Evolutionary conservation across 768 basidiomycete genomes (phyloP).

Genomic region (Hygrocybe coccinea): DNA sequence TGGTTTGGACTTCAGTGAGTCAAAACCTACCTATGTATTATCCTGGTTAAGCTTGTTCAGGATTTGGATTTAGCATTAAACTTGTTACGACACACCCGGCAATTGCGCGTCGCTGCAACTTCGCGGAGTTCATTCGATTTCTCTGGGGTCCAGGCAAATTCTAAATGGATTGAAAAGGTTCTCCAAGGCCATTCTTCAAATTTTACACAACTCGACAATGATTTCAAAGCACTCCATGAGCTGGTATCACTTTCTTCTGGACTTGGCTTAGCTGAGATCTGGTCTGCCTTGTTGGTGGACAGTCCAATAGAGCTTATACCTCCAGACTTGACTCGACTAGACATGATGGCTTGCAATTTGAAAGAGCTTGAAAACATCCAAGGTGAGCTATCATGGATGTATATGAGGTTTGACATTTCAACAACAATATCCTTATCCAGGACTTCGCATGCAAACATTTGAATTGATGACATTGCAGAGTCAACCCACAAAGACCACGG

Average conservation of each 20-base stretch:
- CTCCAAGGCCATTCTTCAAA: slow-evolving; percentile 32
- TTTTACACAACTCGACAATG: slow-evolving; percentile 31
- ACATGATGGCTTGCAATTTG: slow-evolving; percentile 20
- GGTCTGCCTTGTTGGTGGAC: slow-evolving; percentile 46
- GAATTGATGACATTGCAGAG: slow-evolving; percentile 37
- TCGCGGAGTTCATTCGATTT: slow-evolving; percentile 50
- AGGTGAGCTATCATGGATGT: slow-evolving; percentile 6
- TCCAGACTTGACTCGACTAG: slow-evolving; percentile 17
- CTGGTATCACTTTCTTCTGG: slow-evolving; percentile 63
- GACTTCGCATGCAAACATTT: slow-evolving; percentile 38
- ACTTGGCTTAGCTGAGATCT: slow-evolving; percentile 65
- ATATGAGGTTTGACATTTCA: not conserved
- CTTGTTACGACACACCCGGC: slow-evolving; percentile 36
- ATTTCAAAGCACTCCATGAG: slow-evolving; percentile 39
- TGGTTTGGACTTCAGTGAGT: slow-evolving; percentile 23
- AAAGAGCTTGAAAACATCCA: slow-evolving; percentile 8
- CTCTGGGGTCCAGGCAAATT: slow-evolving; percentile 58
- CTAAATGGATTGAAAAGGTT: slow-evolving; percentile 46
- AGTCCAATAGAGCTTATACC: slow-evolving; percentile 13
- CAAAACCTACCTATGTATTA: not conserved
- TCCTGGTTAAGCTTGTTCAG: not conserved
- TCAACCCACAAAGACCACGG: slow-evolving; percentile 21
- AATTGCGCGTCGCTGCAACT: slow-evolving; percentile 44
- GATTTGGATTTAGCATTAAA: slow-evolving; percentile 31
- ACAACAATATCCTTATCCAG: slow-evolving; percentile 20